Base-by-base conservation (phyloP, 1,284 basidiomycete genomes). In the Ganoderma lingzhi region DNA sequence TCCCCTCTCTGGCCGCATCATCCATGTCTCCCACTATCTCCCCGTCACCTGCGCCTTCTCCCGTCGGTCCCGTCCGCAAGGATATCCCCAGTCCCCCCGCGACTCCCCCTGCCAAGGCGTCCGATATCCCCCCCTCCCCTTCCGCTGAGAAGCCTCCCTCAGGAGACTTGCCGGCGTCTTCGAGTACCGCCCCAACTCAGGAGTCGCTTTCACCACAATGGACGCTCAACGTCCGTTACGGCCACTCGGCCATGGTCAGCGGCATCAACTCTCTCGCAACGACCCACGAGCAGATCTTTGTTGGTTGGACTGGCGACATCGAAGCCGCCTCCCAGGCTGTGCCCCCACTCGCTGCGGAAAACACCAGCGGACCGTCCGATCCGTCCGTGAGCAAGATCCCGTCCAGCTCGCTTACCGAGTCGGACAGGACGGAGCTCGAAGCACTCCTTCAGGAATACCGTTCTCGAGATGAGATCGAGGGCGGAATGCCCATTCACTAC, bases 271-370 rank as follows among this genome's bases (percentile, higher is more conserved):
- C 92, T 4, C 88, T 99, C 58, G 88, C 91, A 14, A 83, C 89
- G 15, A 93, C 93, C 0, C 94, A 97, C 80, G 91, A 96, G 73
- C 96, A 99, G 83, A 82, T 98, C 73, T 90, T 98, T 76, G 88
- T 99, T 60, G 97, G 96, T 37, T 98, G 97, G 94, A 95, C 95
- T 0, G 97, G 97, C 51, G 96, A 98, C 74, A 87, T 99, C 70
- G 80, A 87, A 15, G 77, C 83, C 12, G 78, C 81, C 19, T 78
- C 83, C 14, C 75, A 73, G 55, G 63, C 65, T 64, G 70, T 74
- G 1, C 69, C 71, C 42, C 64, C 69, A 35, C 71, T 76, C n/a
- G 65, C 75, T 56, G 70, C 71, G 58, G 69, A 71, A 42, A 64
- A 64, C 66, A 66, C 73, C 42, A 66, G 68, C 10, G 60, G 65